Percentiles rank a stretch among this genome's conserved stretches.
phyloP scores from a whole-genome alignment of 176 grass and related monocot genomes.

The Musa schizocarpa region DNA sequence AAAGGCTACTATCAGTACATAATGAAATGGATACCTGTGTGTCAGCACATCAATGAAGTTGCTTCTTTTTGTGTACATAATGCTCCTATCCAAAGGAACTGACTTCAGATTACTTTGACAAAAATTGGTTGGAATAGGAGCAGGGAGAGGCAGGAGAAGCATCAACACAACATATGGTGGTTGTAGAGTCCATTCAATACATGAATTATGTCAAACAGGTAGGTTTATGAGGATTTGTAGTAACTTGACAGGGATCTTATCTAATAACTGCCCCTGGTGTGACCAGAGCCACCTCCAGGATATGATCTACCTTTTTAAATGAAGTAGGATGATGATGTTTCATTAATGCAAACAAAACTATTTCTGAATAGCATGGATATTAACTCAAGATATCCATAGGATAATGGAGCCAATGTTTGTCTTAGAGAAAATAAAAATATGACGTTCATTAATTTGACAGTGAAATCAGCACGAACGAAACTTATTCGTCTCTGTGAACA shows the following conservation, averaged over 20 bases:
- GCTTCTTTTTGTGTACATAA: too few species aligned
- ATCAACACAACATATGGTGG: background rate
- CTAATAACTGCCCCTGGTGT: background rate
- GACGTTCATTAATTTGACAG: constrained; percentile 2
- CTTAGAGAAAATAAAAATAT: background rate
- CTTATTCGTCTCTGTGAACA: too few species aligned
- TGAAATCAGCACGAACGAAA: background rate
- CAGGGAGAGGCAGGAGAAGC: background rate
- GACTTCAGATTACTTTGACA: background rate
- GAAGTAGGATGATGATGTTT: background rate
- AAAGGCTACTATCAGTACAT: too few species aligned
- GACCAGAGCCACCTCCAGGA: background rate
- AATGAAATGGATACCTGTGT: too few species aligned
- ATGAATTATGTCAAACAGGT: background rate
- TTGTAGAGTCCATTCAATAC: background rate
- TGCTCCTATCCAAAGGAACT: too few species aligned
- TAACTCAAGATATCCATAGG: background rate
- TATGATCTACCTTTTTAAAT: background rate
- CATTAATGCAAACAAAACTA: too few species aligned
- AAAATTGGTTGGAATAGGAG: background rate
- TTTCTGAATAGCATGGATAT: background rate
- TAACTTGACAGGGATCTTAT: background rate
- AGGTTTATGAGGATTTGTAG: background rate
- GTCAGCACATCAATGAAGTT: too few species aligned
- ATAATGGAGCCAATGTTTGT: constrained; percentile 7